Evolutionary conservation across 176 grass and related monocot species (phyloP), one percentile per base, ranked within the genome.

Genomic region (Musa acuminata): DNA sequence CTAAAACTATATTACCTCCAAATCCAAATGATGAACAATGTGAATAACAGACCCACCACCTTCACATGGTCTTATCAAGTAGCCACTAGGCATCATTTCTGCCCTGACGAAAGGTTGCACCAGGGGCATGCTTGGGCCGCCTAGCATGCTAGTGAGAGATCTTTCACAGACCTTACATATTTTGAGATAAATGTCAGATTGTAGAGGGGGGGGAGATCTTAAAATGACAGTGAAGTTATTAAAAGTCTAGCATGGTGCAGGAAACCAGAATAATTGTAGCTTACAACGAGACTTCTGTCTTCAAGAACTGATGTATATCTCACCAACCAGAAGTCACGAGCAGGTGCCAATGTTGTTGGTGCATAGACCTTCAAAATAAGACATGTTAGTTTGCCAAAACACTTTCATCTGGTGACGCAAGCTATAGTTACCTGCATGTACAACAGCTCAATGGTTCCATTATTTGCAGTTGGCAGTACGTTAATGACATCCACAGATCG

Each of bases 241-340:
- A 69, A 49, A 69, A 16, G 19, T 48, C 29, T 69, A n/a, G 35
- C 29, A 5, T 35, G 1, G 16, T 48, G 13, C 6, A 16, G 35
- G 16, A 24, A 69, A 48, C 35, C 1, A 48, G 16, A 69, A 69
- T 60, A 60, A n/a, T 60, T 60, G 17, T 60, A 55, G 57, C 92
- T 87, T 60, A 96, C 89, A 82, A 97, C 93, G 71, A 97, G 55
- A 59, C 90, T 90, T 75, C 90, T 90, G 48, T 90, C 85, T n/a
- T 93, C 90, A n/a, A 97, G 86, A 73, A 84, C 84, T 77, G 93
- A 92, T 20, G 90, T 88, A 69, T 97, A 97, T 52, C 93, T 85
- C 73, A 97, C 75, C 74, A 92, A 57, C 93, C 90, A 97, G 79
- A 97, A 93, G 80, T 97, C 93, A 9, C 90, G 93, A 79, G 93